Conservation (phyloP, 495 filamentous ascomycete species). For the Pseudevernia furfuracea region DNA sequence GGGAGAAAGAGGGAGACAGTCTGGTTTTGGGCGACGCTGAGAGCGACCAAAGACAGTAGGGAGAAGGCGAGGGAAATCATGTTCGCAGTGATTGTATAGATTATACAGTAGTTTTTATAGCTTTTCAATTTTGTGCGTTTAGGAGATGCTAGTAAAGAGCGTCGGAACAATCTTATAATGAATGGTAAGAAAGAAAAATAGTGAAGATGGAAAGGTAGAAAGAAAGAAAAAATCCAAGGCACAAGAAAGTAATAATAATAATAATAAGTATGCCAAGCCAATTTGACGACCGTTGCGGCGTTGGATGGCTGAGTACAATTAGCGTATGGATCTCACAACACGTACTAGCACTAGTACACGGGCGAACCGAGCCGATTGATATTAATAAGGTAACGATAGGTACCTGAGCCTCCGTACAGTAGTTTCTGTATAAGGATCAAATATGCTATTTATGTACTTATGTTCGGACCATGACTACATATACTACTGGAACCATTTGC, state of each 20-base stretch:
- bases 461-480: no score
- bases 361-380: no score
- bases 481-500: no score
- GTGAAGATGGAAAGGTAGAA: not conserved
- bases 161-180: not conserved
- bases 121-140: not conserved
- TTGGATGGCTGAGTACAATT: not conserved
- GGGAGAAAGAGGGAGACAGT: not conserved
- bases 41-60: slow-evolving; percentile 5
- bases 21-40: slow-evolving; percentile 5
- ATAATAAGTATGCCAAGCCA: slow-evolving; percentile 1
- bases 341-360: no score
- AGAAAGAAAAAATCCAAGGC: not conserved
- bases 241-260: not conserved
- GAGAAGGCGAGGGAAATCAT: slow-evolving; percentile 10
- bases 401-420: no score
- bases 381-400: no score
- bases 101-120: not conserved
- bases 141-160: not conserved
- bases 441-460: no score
- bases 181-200: not conserved
- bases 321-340: not conserved
- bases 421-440: no score
- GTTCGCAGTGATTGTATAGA: not conserved
- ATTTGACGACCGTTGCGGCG: not conserved